A percentile compares a stretch with the other conserved stretches of the same genome.
Evolutionary conservation across 805 yeast genomes (phyloP).

Genomic region (Diddensiella santjacobensis): DNA sequence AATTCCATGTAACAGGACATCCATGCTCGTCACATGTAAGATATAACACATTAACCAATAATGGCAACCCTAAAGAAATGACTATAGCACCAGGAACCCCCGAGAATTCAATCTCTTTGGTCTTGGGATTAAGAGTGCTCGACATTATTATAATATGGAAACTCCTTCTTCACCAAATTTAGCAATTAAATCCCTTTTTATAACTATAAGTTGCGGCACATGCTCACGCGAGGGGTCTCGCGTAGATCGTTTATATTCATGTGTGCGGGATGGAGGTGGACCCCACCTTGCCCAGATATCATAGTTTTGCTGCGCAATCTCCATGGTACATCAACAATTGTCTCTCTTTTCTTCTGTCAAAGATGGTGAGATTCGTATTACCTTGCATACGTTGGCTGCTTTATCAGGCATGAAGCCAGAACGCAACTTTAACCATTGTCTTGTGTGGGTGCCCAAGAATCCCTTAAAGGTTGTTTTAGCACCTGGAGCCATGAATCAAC

Average conservation of each 20-base stretch:
- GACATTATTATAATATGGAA: conserved; percentile 3
- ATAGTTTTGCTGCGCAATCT: too few species aligned
- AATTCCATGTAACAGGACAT: conserved; percentile 28
- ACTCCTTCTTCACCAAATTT: too few species aligned
- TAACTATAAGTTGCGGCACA: not conserved
- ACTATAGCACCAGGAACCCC: conserved; percentile 73
- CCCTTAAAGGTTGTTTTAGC: conserved; percentile 29
- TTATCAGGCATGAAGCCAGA: conserved; percentile 37
- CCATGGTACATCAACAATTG: conserved; percentile 36
- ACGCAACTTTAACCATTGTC: conserved; percentile 25
- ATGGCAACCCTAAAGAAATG: conserved; percentile 65
- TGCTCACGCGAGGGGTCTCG: not conserved
- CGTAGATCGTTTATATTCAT: not conserved
- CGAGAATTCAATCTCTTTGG: conserved; percentile 68
- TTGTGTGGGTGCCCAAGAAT: conserved; percentile 33
- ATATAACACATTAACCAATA: conserved; percentile 54
- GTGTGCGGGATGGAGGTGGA: not conserved
- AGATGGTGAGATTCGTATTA: conserved; percentile 30
- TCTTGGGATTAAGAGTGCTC: conserved; percentile 60
- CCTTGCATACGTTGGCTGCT: conserved; percentile 33
- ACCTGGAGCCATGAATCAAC: conserved; percentile 33
- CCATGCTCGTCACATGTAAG: conserved; percentile 54
- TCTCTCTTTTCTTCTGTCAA: conserved; percentile 33
- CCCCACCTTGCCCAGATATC: too few species aligned
- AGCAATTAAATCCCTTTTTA: too few species aligned